These are phyloP conservation scores for Plasmopara viticola DNA, from an alignment of 352 stramenopile genomes.

Conservation along the genomic window DNA sequence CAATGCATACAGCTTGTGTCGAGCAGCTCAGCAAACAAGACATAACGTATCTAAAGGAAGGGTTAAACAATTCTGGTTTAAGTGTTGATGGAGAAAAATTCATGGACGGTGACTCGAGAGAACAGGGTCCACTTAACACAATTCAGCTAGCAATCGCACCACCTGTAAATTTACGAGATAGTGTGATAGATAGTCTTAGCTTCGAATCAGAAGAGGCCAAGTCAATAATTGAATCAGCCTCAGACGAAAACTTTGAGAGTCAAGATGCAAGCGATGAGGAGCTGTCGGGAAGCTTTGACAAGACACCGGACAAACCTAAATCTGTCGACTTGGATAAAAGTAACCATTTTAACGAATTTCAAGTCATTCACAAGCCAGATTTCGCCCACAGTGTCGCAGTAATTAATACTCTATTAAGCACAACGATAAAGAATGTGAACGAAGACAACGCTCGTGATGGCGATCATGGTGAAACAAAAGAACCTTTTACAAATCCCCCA, in stretches of 20 bases:
- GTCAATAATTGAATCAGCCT: not conserved
- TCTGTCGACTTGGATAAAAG: slow-evolving; percentile 13
- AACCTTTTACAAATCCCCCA: not conserved
- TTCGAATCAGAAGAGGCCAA: slow-evolving; percentile 3
- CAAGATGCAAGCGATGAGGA: slow-evolving; percentile 3
- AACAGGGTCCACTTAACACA: slow-evolving; percentile 1
- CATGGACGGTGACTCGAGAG: slow-evolving; percentile 1
- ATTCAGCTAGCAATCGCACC: slow-evolving; percentile 3
- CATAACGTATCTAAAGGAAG: slow-evolving; percentile 3
- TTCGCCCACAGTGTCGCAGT: slow-evolving; percentile 30
- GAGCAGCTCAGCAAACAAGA: slow-evolving; percentile 1
- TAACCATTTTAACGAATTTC: slow-evolving; percentile 24
- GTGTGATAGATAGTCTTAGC: not conserved
- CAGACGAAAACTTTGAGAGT: not conserved
- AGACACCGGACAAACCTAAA: slow-evolving; percentile 7
- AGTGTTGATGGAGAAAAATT: slow-evolving; percentile 4
- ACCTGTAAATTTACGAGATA: not conserved
- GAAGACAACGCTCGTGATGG: slow-evolving; percentile 51
- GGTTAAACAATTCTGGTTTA: not conserved
- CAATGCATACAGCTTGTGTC: not conserved
- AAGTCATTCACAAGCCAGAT: slow-evolving; percentile 41
- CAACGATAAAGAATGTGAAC: slow-evolving; percentile 31
- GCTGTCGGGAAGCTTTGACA: not conserved
- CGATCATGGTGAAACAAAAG: slow-evolving; percentile 5
- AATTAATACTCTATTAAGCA: slow-evolving; percentile 33